Evolutionary conservation across 768 basidiomycete species (phyloP), one percentile per base, ranked within the genome.

Genomic region (Ramaria rubella): DNA sequence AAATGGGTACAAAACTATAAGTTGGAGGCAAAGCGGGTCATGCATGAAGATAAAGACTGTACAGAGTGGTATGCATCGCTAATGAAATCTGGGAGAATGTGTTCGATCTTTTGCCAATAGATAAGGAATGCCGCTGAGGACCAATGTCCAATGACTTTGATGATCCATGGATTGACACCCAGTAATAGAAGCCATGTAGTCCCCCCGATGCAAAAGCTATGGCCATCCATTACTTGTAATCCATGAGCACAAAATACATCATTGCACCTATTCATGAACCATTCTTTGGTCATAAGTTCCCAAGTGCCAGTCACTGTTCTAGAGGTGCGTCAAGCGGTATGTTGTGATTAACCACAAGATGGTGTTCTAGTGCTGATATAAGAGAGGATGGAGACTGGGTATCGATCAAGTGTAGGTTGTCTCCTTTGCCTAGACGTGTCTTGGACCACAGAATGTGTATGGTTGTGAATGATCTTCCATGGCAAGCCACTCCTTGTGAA

Each of bases 41-140:
- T 38, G 36, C 36, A n/a, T 11, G 11, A 11, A n/a, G 36, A 38
- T n/a, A 38, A 11, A n/a, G n/a, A n/a, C n/a, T n/a, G n/a, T n/a
- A n/a, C n/a, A n/a, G n/a, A n/a, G n/a, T n/a, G n/a, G n/a, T n/a
- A n/a, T n/a, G n/a, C n/a, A n/a, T n/a, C n/a, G n/a, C n/a, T n/a
- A n/a, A n/a, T n/a, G n/a, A n/a, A n/a, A n/a, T n/a, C n/a, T n/a
- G n/a, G n/a, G n/a, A n/a, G n/a, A n/a, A n/a, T n/a, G n/a, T n/a
- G n/a, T 38, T 38, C 36, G n/a, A n/a, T 38, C 36, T 38, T 38
- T 11, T 65, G 55, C 74, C 72, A 72, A 54, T 74, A 74, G 1
- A 62, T 42, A 0, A 73, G 62, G 53, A 73, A 75, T 9, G 70
- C 63, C 0, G 67, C 55, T 0, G 72, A 73, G 0, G 68, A 65